Evolutionary conservation across 2,329 filamentous ascomycete genomes (phyloP), one percentile per base, ranked within the genome.

Genomic region (Hymenoscyphus repandus): DNA sequence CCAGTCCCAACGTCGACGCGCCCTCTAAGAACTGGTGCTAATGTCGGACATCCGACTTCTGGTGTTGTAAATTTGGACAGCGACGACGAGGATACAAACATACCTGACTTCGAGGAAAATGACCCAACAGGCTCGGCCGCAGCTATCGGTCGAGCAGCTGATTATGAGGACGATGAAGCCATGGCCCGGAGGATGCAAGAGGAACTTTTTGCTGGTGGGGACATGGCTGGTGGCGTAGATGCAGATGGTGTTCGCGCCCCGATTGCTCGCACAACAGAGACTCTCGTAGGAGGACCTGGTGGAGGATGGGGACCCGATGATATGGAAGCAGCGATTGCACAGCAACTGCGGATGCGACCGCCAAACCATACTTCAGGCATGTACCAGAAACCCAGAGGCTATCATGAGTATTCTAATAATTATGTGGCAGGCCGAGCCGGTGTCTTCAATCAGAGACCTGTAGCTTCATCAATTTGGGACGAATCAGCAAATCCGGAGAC

Each of bases 151-250:
- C 71, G 69, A 31, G 70, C 68, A 4, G 80, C 78, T 13, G 74
- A 83, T 41, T 81, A 87, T 58, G 91, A 96, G 57, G 90, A 96
- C 63, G 93, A 99, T 64, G 91, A 90, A 47, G 91, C 88, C 39
- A 92, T 97, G 83, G 93, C 93, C 6, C 82, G 91, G 67, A 82
- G 88, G 51, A 69, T 99, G 53, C 93, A 99, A 68, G 88, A 99
- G 64, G 90, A 99, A 69, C 79, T 96, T 65, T 97, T 96, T 62
- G 78, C 79, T 47, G 78, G 71, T 40, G 71, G 70, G 36, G 72
- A 71, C 54, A 62, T 66, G 44, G 66, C 67, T 18, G 71, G 66
- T 30, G 72, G 68, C 6, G 68, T 67, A 20, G 72, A 72, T 53
- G 65, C 73, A 34, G 84, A 84, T 60, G 85, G 76, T 41, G 85